Evolutionary conservation across 2,329 filamentous ascomycete species (phyloP).

Genomic region (Fusarium transvaalense): DNA sequence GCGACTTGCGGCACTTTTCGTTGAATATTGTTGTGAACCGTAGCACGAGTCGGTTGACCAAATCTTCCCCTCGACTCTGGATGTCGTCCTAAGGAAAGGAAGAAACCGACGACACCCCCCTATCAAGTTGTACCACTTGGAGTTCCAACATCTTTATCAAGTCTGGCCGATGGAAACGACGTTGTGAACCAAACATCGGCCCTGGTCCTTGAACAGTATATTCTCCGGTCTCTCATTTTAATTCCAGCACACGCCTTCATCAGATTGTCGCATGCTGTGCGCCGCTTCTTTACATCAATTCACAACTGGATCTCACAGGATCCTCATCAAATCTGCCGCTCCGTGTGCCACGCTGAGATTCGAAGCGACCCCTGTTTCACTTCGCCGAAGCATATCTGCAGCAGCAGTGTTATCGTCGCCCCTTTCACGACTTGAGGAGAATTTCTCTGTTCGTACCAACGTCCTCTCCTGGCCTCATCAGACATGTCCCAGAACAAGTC

Average conservation of each 20-base stretch:
- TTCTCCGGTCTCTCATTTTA: slow-evolving; percentile 8
- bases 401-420: not conserved
- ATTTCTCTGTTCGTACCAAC: not conserved
- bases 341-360: not conserved
- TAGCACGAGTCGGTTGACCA: slow-evolving; percentile 28
- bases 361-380: not conserved
- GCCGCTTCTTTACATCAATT: not conserved
- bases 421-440: not conserved
- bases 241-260: slow-evolving; percentile 1
- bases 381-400: not conserved
- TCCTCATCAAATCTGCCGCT: not conserved
- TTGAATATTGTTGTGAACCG: slow-evolving; percentile 17
- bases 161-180: slow-evolving; percentile 19
- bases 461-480: not conserved
- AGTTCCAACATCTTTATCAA: slow-evolving; percentile 6
- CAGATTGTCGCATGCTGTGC: slow-evolving; percentile 1
- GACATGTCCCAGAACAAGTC: slow-evolving; percentile 51
- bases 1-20: not conserved
- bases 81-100: not conserved
- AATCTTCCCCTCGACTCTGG: slow-evolving; percentile 10
- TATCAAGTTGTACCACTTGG: slow-evolving; percentile 37
- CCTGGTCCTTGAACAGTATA: slow-evolving; percentile 11
- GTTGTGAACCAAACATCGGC: slow-evolving; percentile 4
- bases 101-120: slow-evolving; percentile 11
- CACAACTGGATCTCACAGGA: not conserved